Evolutionary conservation across 129 eudicot species (phyloP).

Genomic region (Arctium lappa): DNA sequence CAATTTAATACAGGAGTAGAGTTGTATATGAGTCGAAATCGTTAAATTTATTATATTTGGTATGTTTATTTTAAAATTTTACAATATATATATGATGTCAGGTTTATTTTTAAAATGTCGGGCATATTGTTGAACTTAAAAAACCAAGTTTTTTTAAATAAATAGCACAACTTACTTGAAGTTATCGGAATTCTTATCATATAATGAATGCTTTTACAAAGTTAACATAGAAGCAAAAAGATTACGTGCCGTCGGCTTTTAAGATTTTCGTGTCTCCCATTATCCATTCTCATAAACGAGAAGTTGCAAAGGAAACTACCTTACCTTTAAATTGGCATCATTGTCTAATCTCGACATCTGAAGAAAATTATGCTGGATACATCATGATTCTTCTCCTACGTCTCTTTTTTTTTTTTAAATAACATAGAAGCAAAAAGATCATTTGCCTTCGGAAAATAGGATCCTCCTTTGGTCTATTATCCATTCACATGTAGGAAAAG

Average conservation of each 20-base stretch:
- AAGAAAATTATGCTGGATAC: background rate
- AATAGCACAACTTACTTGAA: background rate
- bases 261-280: background rate
- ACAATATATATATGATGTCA: no score
- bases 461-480: background rate
- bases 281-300: background rate
- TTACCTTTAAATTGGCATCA: no score
- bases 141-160: no score
- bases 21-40: no score
- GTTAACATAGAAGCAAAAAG: no score
- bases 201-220: background rate
- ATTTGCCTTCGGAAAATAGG: background rate
- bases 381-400: background rate
- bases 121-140: no score
- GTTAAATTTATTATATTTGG: slow-evolving; percentile 30
- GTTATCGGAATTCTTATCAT: no score
- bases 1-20: no score
- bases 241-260: no score
- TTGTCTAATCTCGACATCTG: no score
- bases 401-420: no score
- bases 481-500: background rate
- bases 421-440: background rate
- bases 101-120: background rate
- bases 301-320: background rate
- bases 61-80: no score